Percentiles rank a stretch among this genome's conserved stretches.
Evolutionary conservation across 2,329 filamentous ascomycete species (phyloP).

Genomic region (Xylariaceae sp.): DNA sequence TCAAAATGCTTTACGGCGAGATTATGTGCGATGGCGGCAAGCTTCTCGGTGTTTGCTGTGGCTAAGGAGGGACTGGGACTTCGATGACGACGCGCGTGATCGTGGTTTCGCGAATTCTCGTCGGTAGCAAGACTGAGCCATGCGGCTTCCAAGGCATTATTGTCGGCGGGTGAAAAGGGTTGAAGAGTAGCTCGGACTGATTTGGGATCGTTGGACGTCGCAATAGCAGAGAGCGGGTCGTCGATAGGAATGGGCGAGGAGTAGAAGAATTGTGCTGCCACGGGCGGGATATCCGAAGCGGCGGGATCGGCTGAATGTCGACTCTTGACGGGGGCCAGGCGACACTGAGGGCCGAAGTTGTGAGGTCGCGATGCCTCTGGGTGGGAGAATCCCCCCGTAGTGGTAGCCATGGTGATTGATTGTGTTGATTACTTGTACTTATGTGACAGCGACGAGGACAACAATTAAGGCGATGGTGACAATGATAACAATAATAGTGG

Average conservation of each 20-base stretch:
- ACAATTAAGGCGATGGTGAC: background rate
- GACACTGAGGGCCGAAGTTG: conserved; percentile 57
- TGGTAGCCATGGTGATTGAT: conserved; percentile 24
- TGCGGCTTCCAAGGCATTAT: conserved; percentile 69
- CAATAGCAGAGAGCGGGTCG: conserved; percentile 68
- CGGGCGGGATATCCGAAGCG: conserved; percentile 49
- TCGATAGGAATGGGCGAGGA: conserved; percentile 77
- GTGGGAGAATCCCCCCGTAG: conserved; percentile 16
- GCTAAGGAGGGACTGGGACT: conserved; percentile 33
- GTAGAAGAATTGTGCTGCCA: conserved; percentile 78
- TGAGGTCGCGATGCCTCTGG: conserved; percentile 37
- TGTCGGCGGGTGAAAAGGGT: conserved; percentile 75
- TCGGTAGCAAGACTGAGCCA: conserved; percentile 60
- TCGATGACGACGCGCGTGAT: conserved; percentile 32
- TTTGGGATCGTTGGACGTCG: conserved; percentile 46
- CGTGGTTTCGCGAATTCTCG: conserved; percentile 45
- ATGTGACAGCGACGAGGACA: background rate
- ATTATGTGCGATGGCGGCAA: conserved; percentile 38
- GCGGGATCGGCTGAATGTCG: conserved; percentile 32
- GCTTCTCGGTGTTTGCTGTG: conserved; percentile 34
- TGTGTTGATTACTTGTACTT: background rate
- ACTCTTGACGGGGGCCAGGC: conserved; percentile 44
- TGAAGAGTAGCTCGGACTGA: conserved; percentile 58
- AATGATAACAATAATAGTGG: background rate
- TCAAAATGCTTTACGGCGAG: conserved; percentile 44